phyloP scores from a whole-genome alignment of 805 yeast genomes.

The Cyberlindnera japonica region DNA sequence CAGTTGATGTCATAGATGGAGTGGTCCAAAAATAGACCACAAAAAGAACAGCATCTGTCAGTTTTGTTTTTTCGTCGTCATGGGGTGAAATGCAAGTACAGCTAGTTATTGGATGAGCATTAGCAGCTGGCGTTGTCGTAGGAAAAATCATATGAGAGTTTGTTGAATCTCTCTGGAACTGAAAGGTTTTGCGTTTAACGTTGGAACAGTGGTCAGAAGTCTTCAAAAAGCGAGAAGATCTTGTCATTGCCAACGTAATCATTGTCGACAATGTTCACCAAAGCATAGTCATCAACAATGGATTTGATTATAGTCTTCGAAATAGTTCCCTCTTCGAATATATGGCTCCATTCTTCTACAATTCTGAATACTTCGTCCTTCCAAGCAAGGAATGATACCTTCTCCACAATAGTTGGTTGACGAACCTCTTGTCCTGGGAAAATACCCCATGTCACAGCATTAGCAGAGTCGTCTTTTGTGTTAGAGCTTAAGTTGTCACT shows the following conservation, averaged over 20 bases:
- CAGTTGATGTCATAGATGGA: slow-evolving; percentile 15
- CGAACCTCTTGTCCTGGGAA: slow-evolving; percentile 93
- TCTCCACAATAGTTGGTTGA: slow-evolving; percentile 95
- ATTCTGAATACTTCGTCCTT: slow-evolving; percentile 90
- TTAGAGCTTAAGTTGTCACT: slow-evolving; percentile 61
- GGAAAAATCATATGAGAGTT: slow-evolving; percentile 4
- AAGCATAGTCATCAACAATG: slow-evolving; percentile 54
- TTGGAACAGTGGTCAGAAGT: slow-evolving; percentile 12
- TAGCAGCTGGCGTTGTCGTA: not conserved
- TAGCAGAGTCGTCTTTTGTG: slow-evolving; percentile 66
- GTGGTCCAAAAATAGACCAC: not conserved
- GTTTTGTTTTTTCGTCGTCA: slow-evolving; percentile 2
- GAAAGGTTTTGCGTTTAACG: slow-evolving; percentile 6
- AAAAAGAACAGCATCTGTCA: slow-evolving; percentile 2
- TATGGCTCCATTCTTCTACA: slow-evolving; percentile 72
- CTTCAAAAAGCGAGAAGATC: slow-evolving; percentile 51
- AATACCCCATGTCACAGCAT: slow-evolving; percentile 98
- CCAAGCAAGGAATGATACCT: slow-evolving; percentile 92
- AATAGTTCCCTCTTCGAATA: slow-evolving; percentile 37
- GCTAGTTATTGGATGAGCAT: slow-evolving; percentile 1
- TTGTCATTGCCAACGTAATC: slow-evolving; percentile 60
- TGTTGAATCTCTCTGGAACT: slow-evolving; percentile 12
- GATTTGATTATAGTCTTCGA: slow-evolving; percentile 38
- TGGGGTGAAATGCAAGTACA: slow-evolving; percentile 2
- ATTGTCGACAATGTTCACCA: slow-evolving; percentile 89